Conservation (phyloP, 108 stramenopile genomes). For the Discostella pseudostelligera region DNA sequence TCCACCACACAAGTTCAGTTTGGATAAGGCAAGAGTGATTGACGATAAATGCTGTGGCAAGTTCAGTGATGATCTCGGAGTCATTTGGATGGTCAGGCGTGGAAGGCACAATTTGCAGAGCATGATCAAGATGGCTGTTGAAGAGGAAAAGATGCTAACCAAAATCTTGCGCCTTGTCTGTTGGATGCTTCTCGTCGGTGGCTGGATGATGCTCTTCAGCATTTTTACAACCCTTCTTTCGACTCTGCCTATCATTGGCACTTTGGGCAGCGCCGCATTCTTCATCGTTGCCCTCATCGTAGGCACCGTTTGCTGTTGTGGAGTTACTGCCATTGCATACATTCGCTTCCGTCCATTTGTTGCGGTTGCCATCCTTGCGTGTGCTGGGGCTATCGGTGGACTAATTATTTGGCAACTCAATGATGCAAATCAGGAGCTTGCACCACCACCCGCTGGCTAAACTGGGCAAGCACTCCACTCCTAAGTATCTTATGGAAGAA, state of each 20-base stretch:
- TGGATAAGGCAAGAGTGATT: constrained; percentile 37
- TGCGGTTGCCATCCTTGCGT: constrained; percentile 35
- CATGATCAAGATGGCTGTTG: constrained; percentile 56
- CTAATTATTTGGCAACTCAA: constrained; percentile 38
- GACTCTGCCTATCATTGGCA: constrained; percentile 42
- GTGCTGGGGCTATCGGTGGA: constrained; percentile 42
- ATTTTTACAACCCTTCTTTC: constrained; percentile 39
- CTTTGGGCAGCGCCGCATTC: constrained; percentile 46
- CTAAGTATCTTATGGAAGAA: too few relatives aligned
- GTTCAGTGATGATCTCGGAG: constrained; percentile 48
- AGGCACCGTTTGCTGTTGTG: constrained; percentile 46
- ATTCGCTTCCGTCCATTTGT: constrained; percentile 52
- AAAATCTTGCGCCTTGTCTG: constrained; percentile 45
- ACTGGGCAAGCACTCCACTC: too few relatives aligned
- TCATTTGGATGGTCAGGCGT: constrained; percentile 56
- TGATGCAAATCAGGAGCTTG: constrained; percentile 24
- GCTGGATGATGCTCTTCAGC: constrained; percentile 54
- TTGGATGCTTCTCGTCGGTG: constrained; percentile 39
- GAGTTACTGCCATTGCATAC: constrained; percentile 49
- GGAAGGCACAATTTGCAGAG: constrained; percentile 44
- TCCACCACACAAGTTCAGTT: constrained; percentile 35
- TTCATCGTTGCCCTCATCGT: constrained; percentile 44
- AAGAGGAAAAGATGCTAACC: constrained; percentile 44
- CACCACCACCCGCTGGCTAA: neutral
- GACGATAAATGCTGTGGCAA: constrained; percentile 50